Conservation (phyloP, 306 rosid species). For the Rubus parviflorus region DNA sequence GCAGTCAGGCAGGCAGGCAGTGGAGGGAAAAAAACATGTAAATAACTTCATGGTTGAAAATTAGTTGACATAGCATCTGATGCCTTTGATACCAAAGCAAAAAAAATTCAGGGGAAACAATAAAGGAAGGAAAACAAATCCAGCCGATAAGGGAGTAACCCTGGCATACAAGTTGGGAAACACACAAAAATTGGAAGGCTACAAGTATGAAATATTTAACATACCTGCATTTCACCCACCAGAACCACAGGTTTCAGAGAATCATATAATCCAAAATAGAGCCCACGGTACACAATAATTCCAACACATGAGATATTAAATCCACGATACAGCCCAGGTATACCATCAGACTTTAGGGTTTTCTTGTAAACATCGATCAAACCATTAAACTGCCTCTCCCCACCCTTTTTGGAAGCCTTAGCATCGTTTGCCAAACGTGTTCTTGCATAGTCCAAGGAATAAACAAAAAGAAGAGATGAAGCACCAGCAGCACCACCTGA, state of each 20-base stretch:
- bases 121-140: not conserved
- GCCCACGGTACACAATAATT: constrained; percentile 87
- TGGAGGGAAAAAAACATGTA: not conserved
- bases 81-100: not conserved
- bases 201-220: not conserved
- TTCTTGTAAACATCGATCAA: constrained; percentile 77
- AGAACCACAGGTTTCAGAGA: constrained; percentile 82
- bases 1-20: not conserved
- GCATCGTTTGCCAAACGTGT: constrained; percentile 83
- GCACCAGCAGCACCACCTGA: constrained; percentile 96
- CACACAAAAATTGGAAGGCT: not conserved
- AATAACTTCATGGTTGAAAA: not conserved
- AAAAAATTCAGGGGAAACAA: not conserved
- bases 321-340: constrained; percentile 88
- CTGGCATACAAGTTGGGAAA: too few species aligned
- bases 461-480: constrained; percentile 76
- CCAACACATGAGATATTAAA: constrained; percentile 80
- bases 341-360: constrained; percentile 73
- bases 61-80: not conserved
- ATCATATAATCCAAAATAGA: constrained; percentile 89
- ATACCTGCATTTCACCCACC: constrained; percentile 74
- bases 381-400: constrained; percentile 90
- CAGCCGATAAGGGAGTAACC: not conserved
- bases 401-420: constrained; percentile 82
- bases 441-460: constrained; percentile 77